Conservation (phyloP, 2,329 filamentous ascomycete species). For the Chrysoporthe cubensis region DNA sequence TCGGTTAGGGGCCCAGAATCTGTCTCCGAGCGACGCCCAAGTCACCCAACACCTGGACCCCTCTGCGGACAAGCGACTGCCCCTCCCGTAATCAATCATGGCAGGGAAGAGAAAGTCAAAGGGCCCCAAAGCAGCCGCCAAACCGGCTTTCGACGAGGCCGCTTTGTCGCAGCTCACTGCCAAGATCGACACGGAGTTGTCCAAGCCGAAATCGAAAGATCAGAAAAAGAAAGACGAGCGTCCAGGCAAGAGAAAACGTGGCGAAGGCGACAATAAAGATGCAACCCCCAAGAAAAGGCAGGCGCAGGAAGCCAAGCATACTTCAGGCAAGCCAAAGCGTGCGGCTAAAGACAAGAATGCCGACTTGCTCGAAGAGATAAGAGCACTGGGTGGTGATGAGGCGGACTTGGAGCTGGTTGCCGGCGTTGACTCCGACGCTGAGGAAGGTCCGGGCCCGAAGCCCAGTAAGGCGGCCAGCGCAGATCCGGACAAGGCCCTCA, state of each 20-base stretch:
- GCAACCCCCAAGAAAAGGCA: conserved; percentile 37
- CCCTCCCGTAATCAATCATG: conserved; percentile 27
- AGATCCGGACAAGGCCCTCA: conserved; percentile 40
- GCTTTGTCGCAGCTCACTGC: conserved; percentile 58
- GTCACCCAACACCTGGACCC: neutral
- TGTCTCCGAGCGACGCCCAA: neutral
- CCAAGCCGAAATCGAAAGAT: conserved; percentile 39
- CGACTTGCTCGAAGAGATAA: conserved; percentile 63
- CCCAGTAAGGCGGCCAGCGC: conserved; percentile 26
- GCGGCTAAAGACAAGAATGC: conserved; percentile 29
- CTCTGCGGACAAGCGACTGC: neutral
- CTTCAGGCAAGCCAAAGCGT: conserved; percentile 33
- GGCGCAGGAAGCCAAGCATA: conserved; percentile 33
- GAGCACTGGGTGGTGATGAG: conserved; percentile 67
- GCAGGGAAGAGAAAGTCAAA: conserved; percentile 44
- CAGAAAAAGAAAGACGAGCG: conserved; percentile 33
- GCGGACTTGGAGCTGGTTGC: conserved; percentile 65
- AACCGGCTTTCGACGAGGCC: conserved; percentile 50
- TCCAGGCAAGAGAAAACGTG: conserved; percentile 45
- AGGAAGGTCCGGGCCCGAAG: conserved; percentile 42
- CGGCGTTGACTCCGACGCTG: conserved; percentile 55
- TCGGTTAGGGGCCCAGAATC: neutral
- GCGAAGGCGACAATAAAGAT: conserved; percentile 37
- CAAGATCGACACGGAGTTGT: conserved; percentile 59
- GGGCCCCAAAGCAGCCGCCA: conserved; percentile 35